These are phyloP conservation scores for Tylopilus sp. DNA, from an alignment of 768 basidiomycete species.

Conservation along the genomic window DNA sequence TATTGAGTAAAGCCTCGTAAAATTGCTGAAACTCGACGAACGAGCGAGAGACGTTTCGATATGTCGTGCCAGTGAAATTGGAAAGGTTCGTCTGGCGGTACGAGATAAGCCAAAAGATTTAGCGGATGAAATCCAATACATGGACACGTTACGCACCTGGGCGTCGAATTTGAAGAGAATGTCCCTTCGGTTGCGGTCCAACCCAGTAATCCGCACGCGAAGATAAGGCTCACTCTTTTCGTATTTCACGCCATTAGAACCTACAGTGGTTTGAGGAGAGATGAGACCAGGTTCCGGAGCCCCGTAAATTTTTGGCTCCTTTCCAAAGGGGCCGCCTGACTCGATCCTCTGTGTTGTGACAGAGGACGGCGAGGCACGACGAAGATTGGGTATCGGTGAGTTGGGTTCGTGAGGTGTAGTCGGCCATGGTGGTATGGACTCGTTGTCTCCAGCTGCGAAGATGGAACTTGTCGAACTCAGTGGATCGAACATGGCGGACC, in stretches of 20 bases:
- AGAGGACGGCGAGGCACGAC: slow-evolving; percentile 52
- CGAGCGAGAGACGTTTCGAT: slow-evolving; percentile 92
- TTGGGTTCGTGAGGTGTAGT: slow-evolving; percentile 74
- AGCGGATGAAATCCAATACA: background rate
- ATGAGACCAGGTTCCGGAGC: slow-evolving; percentile 82
- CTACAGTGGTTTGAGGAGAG: slow-evolving; percentile 63
- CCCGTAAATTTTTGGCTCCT: slow-evolving; percentile 83
- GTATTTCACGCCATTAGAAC: slow-evolving; percentile 65
- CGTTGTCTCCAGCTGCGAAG: slow-evolving; percentile 48
- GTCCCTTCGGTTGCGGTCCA: slow-evolving; percentile 95
- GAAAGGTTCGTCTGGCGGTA: slow-evolving; percentile 80
- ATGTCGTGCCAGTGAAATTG: slow-evolving; percentile 84
- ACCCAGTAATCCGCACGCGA: slow-evolving; percentile 80
- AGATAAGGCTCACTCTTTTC: slow-evolving; percentile 84
- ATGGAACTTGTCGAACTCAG: slow-evolving; percentile 53
- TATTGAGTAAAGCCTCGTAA: slow-evolving; percentile 84
- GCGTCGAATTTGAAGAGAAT: slow-evolving; percentile 93
- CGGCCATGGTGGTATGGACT: slow-evolving; percentile 67
- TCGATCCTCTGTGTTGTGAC: slow-evolving; percentile 50
- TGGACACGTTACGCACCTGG: slow-evolving; percentile 51
- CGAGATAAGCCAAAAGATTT: background rate
- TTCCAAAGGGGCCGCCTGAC: slow-evolving; percentile 62
- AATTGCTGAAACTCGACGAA: slow-evolving; percentile 94
- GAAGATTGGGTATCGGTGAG: slow-evolving; percentile 69
- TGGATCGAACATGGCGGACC: slow-evolving; percentile 63